Percentiles rank a stretch among this genome's conserved stretches.
phyloP scores from a whole-genome alignment of 179 eudicot genomes.

The Beta macrorhiza region DNA sequence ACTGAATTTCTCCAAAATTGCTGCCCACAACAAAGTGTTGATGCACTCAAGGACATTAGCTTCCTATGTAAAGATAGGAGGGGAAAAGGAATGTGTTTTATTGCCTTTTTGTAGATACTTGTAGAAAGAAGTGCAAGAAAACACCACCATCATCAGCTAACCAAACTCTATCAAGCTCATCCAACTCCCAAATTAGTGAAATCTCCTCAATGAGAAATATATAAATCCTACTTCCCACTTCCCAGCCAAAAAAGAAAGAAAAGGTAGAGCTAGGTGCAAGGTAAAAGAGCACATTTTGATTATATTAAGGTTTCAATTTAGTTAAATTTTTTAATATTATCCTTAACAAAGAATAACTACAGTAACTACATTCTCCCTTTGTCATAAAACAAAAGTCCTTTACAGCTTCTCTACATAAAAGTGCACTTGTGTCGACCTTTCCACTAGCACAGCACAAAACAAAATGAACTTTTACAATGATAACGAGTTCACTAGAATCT shows the following conservation, averaged over 20 bases:
- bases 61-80: not conserved
- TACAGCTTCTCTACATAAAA: not conserved
- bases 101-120: not conserved
- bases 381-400: not conserved
- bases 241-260: not conserved
- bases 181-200: not conserved
- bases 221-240: not conserved
- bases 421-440: not conserved
- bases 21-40: not conserved
- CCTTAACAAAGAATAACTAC: not conserved
- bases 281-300: not conserved
- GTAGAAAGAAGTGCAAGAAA: not conserved
- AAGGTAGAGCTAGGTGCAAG: not conserved
- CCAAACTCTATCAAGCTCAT: not conserved
- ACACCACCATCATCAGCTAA: constrained; percentile 1
- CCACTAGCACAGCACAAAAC: not conserved
- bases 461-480: not conserved
- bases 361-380: not conserved
- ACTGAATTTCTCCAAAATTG: not conserved
- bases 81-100: not conserved
- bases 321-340: not conserved
- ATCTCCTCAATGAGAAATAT: not conserved
- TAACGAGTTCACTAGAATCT: not conserved
- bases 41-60: not conserved
- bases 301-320: not conserved